Conservation (phyloP, 2,329 filamentous ascomycete species). For the Xylaria hypoxylon region DNA sequence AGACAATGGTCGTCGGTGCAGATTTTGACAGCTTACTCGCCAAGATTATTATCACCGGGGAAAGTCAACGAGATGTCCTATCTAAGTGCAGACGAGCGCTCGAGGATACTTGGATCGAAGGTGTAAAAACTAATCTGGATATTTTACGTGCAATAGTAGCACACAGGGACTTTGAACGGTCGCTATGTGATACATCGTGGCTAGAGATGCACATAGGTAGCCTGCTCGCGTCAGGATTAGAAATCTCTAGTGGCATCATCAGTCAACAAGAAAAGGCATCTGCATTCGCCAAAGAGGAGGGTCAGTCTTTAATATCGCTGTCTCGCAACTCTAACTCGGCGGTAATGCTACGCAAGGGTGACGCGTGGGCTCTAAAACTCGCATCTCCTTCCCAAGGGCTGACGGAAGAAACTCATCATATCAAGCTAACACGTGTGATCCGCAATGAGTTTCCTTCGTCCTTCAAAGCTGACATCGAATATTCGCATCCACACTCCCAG, state of each 20-base stretch:
- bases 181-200: conserved; percentile 35
- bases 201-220: conserved; percentile 28
- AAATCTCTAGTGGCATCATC: conserved; percentile 20
- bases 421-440: conserved; percentile 31
- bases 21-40: conserved; percentile 37
- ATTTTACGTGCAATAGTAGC: conserved; percentile 34
- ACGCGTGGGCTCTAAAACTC: conserved; percentile 35
- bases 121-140: conserved; percentile 35
- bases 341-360: conserved; percentile 33
- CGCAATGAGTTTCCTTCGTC: conserved; percentile 37
- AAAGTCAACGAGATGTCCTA: conserved; percentile 7
- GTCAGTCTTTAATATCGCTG: neutral
- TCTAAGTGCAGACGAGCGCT: conserved; percentile 36
- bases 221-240: conserved; percentile 20
- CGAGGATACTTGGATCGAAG: conserved; percentile 32
- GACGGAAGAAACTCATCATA: conserved; percentile 31
- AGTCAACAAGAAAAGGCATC: conserved; percentile 4
- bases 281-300: conserved; percentile 5
- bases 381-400: neutral
- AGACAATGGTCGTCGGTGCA: conserved; percentile 15
- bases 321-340: conserved; percentile 14
- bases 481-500: conserved; percentile 22
- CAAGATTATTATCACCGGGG: conserved; percentile 34
- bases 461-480: conserved; percentile 35
- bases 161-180: conserved; percentile 26